phyloP scores from a whole-genome alignment of 2,329 filamentous ascomycete genomes.

The Arthrobotrys musiformis region DNA sequence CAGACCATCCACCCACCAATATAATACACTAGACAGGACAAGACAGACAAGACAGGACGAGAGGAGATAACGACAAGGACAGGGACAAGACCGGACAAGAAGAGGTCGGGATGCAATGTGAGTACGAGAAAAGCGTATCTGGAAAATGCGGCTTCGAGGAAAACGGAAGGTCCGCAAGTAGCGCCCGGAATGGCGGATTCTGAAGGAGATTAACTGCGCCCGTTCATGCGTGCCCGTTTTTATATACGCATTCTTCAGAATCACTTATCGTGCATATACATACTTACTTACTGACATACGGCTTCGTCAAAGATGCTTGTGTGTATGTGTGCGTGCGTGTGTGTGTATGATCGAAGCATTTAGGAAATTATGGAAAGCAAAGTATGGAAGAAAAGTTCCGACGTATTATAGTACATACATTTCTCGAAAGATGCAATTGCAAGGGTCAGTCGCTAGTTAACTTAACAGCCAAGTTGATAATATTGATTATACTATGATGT shows the following conservation, averaged over 20 bases:
- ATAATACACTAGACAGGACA: no score
- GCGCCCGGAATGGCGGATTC: constrained; percentile 2
- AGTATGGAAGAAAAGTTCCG: no score
- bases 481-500: neutral
- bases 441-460: constrained; percentile 23
- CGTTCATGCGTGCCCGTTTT: constrained; percentile 4
- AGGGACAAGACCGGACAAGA: neutral
- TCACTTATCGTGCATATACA: no score
- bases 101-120: neutral
- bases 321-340: no score
- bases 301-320: no score
- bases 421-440: constrained; percentile 3
- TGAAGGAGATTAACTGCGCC: constrained; percentile 22
- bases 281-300: no score
- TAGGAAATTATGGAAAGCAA: no score
- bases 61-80: no score
- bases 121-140: neutral
- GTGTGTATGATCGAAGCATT: no score
- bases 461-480: no score
- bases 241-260: no score
- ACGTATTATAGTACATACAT: constrained; percentile 14
- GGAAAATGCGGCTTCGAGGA: neutral
- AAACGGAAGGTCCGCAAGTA: constrained; percentile 5
- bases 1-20: no score
- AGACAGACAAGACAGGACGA: neutral